phyloP scores from a whole-genome alignment of 108 stramenopile genomes.

The Cyclostephanos tholiformis region DNA sequence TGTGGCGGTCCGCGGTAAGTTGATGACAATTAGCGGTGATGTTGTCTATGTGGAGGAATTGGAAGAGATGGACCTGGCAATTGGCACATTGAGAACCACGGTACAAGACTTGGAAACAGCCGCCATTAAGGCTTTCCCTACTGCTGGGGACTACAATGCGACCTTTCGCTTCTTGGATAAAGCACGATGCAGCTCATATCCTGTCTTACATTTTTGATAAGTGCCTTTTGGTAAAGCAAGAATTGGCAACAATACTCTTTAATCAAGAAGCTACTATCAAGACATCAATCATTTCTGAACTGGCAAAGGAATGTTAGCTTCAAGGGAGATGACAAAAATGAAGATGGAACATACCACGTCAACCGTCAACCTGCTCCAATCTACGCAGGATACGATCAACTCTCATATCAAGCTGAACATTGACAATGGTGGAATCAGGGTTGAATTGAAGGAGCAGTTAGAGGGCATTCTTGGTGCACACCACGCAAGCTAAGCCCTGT shows the following conservation, averaged over 20 bases:
- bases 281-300: slow-evolving; percentile 39
- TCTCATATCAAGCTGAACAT: slow-evolving; percentile 42
- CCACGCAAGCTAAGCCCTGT: slow-evolving; percentile 35
- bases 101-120: slow-evolving; percentile 29
- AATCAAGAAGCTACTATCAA: slow-evolving; percentile 47
- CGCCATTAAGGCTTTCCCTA: slow-evolving; percentile 34
- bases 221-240: slow-evolving; percentile 34
- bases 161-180: slow-evolving; percentile 35
- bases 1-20: slow-evolving; percentile 24
- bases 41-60: slow-evolving; percentile 20
- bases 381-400: slow-evolving; percentile 52
- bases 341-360: slow-evolving; percentile 59
- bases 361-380: slow-evolving; percentile 54
- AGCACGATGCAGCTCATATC: slow-evolving; percentile 36
- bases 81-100: slow-evolving; percentile 14
- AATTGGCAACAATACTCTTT: slow-evolving; percentile 49
- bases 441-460: slow-evolving; percentile 7
- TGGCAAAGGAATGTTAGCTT: slow-evolving; percentile 41
- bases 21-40: slow-evolving; percentile 22
- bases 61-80: slow-evolving; percentile 22
- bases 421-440: slow-evolving; percentile 21
- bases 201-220: slow-evolving; percentile 43
- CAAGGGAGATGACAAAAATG: slow-evolving; percentile 42
- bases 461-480: slow-evolving; percentile 48
- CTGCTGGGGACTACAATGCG: slow-evolving; percentile 13